Percentiles rank a stretch among this genome's conserved stretches.
Evolutionary conservation across 1,284 basidiomycete genomes (phyloP).

Genomic region (Sanguinoderma infundibulare): DNA sequence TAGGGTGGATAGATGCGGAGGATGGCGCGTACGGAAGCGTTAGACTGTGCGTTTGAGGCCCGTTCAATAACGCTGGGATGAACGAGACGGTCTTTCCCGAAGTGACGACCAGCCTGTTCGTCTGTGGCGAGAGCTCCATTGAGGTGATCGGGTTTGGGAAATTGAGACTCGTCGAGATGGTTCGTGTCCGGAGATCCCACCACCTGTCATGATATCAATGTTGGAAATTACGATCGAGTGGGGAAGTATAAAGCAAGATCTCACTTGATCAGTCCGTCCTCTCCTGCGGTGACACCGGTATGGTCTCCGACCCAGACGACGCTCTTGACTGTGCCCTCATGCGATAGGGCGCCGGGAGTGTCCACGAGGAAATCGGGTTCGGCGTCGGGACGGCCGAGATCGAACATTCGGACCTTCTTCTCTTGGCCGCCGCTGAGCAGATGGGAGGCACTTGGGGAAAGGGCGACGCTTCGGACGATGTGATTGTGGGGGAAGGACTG

Average conservation of each 20-base stretch:
- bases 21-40: constrained; percentile 85
- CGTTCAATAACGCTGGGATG: constrained; percentile 68
- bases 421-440: constrained; percentile 96
- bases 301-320: constrained; percentile 92
- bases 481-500: constrained; percentile 98
- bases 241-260: constrained; percentile 30
- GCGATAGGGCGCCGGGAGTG: constrained; percentile 58
- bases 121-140: constrained; percentile 90
- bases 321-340: constrained; percentile 91
- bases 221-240: neutral
- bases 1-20: constrained; percentile 92
- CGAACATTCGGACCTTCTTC: constrained; percentile 96
- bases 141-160: constrained; percentile 88
- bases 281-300: constrained; percentile 87
- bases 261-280: constrained; percentile 90
- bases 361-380: constrained; percentile 83
- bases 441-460: constrained; percentile 70
- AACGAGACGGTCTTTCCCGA: constrained; percentile 93
- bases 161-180: constrained; percentile 70
- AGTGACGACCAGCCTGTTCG: constrained; percentile 87
- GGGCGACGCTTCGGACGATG: constrained; percentile 94
- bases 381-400: constrained; percentile 83
- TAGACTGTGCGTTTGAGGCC: constrained; percentile 63
- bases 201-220: constrained; percentile 60
- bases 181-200: constrained; percentile 92